Percentiles rank a stretch among this genome's conserved stretches.
phyloP scores from a whole-genome alignment of 306 rosid species.

The Cucumis melo region DNA sequence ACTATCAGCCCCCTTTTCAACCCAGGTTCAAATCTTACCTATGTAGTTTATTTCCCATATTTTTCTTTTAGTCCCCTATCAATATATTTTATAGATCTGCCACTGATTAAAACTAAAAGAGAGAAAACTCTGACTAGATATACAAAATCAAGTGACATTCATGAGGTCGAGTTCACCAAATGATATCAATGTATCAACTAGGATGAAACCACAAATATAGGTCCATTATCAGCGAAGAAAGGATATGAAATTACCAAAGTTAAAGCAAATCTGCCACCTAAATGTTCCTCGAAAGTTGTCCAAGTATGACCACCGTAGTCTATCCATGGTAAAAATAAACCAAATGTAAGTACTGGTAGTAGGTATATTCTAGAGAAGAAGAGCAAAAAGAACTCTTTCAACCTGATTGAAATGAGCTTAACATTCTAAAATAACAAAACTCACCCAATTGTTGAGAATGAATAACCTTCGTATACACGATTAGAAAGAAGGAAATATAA shows the following conservation, averaged over 20 bases:
- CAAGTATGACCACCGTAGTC: constrained; percentile 61
- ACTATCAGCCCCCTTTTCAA: no score
- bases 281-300: constrained; percentile 78
- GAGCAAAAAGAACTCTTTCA: neutral
- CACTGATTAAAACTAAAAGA: no score
- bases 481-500: constrained; percentile 73
- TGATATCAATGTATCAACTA: neutral
- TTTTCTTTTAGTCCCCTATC: no score
- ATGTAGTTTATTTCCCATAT: no score
- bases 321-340: constrained; percentile 18
- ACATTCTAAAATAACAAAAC: constrained; percentile 21
- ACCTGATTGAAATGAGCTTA: constrained; percentile 5
- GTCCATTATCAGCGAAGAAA: neutral
- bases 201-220: neutral
- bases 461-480: constrained; percentile 83
- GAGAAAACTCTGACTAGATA: neutral
- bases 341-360: neutral
- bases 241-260: constrained; percentile 50
- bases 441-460: constrained; percentile 76
- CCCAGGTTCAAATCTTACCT: no score
- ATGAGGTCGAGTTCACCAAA: neutral
- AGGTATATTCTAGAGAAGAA: neutral
- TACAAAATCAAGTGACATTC: neutral
- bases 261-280: constrained; percentile 96
- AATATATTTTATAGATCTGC: no score